These are phyloP conservation scores for sunflower (Helianthus annuus) DNA, from an alignment of 129 eudicot genomes.

Conservation along the genomic window HanXRQr2.0-SUNRISE NC_035445.2:77372861-77373360, in stretches of 20 bases:
- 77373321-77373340: slow-evolving; percentile 37
- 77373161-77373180: neutral
- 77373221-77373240: slow-evolving; percentile 47
- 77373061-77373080: slow-evolving; percentile 33
- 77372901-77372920: slow-evolving; percentile 38
- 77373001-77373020: neutral
- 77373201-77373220: neutral
- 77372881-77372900: slow-evolving; percentile 54
- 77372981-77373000: neutral
- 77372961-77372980: slow-evolving; percentile 36
- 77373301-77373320: slow-evolving; percentile 48
- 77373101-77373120: slow-evolving; percentile 30
- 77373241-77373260: slow-evolving; percentile 37
- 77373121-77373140: slow-evolving; percentile 33
- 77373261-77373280: slow-evolving; percentile 52
- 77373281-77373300: slow-evolving; percentile 43
- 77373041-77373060: slow-evolving; percentile 28
- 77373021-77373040: neutral
- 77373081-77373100: slow-evolving; percentile 42
- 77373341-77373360: neutral
- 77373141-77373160: slow-evolving; percentile 8
- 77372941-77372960: slow-evolving; percentile 41
- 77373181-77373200: neutral
- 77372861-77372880: slow-evolving; percentile 59
- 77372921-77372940: slow-evolving; percentile 53